Evolutionary conservation across 75 land plant species (phyloP), one percentile per base, ranked within the genome.

Genomic region (Selaginella tamariscina): DNA sequence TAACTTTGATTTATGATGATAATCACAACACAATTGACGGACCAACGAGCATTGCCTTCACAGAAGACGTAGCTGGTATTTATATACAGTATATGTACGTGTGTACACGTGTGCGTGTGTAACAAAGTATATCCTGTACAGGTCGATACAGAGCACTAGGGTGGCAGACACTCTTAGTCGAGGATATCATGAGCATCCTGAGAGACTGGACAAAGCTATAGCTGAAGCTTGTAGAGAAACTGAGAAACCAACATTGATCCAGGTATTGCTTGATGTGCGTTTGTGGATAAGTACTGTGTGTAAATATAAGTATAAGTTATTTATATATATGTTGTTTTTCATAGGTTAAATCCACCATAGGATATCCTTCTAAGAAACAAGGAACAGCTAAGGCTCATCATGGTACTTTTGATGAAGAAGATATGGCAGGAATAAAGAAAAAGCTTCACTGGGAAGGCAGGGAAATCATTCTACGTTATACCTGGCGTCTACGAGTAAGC

Each of bases 351-450:
- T 74, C 82, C 18, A 29, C 62, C 27, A 85, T 82, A 31, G 88
- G 88, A 0, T 77, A 32, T 56, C 68, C 76, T 57, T 85, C 88
- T 2, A 65, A 65, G 62, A 82, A 85, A 66, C 82, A 85, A 73
- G 82, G 82, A 67, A 85, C 88, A 27, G 64, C 85, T n/a, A 85
- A 85, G 71, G 85, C 88, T 27, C 88, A 85, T 65, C 85, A 85
- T n/a, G 88, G 88, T 27, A 82, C 82, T 1, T 85, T 85, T 70
- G 82, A 82, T 68, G 77, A 80, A 26, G 79, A 80, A 32, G 88
- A 85, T 69, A 72, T 75, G 49, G 71, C 75, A 49, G 29, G 68
- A 31, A 85, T 85, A 78, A 78, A 74, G 27, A 26, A 56, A 27
- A 78, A 70, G 31, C 82, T 81, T 26, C 32, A 71, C 15, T 85